These are phyloP conservation scores for Hyaloraphidium curvatum DNA, from an alignment of 192 early-diverging fungal species.

Conservation along the genomic window DNA sequence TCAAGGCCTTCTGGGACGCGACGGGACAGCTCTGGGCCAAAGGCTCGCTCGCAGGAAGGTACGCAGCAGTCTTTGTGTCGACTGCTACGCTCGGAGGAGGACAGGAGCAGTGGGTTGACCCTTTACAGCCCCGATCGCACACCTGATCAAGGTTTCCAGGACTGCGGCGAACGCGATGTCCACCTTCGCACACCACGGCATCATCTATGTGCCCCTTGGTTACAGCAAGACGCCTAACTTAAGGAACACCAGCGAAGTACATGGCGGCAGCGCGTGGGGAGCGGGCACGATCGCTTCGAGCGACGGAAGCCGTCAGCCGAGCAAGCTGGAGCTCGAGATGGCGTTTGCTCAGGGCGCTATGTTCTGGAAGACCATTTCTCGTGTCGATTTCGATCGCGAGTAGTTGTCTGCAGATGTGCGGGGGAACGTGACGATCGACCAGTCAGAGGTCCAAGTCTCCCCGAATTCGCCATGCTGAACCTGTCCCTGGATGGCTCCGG, in stretches of 20 bases:
- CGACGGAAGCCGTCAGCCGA: conserved; percentile 41
- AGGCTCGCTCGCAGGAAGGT: conserved; percentile 19
- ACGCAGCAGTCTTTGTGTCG: conserved; percentile 51
- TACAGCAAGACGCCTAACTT: conserved; percentile 20
- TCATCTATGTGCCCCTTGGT: conserved; percentile 58
- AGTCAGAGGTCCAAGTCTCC: too few species aligned
- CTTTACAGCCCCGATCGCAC: too few species aligned
- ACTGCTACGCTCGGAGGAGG: too few species aligned
- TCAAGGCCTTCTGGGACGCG: conserved; percentile 36
- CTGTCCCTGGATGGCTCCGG: too few species aligned
- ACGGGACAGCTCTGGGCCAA: conserved; percentile 31
- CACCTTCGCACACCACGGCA: conserved; percentile 56
- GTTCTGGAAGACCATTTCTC: too few species aligned
- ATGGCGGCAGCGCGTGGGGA: conserved; percentile 49
- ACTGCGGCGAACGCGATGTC: too few species aligned
- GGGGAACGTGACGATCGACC: too few species aligned
- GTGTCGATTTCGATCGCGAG: too few species aligned
- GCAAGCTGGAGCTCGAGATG: conserved; percentile 39
- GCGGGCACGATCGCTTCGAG: conserved; percentile 39
- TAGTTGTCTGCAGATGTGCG: too few species aligned
- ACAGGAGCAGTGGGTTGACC: too few species aligned
- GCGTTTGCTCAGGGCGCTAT: conserved; percentile 22
- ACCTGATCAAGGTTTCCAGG: too few species aligned
- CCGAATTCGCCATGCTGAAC: too few species aligned
- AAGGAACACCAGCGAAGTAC: conserved; percentile 35